These are phyloP conservation scores for Nyssa sinensis DNA, from an alignment of 148 eudicot species.

Conservation along the genomic window DNA sequence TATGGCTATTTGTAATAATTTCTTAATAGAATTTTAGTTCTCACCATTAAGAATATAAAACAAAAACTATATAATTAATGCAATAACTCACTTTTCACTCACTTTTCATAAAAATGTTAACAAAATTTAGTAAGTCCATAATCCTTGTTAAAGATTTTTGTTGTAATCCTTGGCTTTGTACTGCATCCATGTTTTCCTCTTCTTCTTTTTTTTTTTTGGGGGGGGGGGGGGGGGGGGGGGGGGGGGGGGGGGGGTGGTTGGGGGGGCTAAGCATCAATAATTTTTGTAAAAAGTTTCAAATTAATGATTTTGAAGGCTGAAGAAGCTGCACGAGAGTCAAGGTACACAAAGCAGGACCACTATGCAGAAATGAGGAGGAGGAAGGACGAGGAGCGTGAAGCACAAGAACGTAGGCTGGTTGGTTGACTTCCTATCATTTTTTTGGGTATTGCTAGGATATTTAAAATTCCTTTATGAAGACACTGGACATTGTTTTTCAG, in stretches of 20 bases:
- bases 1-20: background rate
- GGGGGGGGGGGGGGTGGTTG: too few species aligned
- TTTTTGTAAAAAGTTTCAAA: background rate
- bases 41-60: background rate
- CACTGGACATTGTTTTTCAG: slow-evolving; percentile 38
- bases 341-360: slow-evolving; percentile 70
- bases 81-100: too few species aligned
- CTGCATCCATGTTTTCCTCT: background rate
- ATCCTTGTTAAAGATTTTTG: background rate
- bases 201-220: too few species aligned
- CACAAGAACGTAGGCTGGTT: slow-evolving; percentile 74
- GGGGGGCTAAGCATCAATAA: background rate
- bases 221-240: too few species aligned
- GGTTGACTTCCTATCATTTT: slow-evolving; percentile 18
- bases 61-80: too few species aligned
- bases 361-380: slow-evolving; percentile 84
- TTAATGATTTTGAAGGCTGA: slow-evolving; percentile 63
- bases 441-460: background rate
- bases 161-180: background rate
- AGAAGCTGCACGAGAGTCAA: slow-evolving; percentile 85
- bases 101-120: background rate
- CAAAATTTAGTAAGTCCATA: too few species aligned
- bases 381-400: slow-evolving; percentile 96
- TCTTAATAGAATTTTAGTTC: background rate
- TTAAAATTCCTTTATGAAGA: slow-evolving; percentile 6